These are phyloP conservation scores for Panicum virgatum DNA, from an alignment of 202 grass and related monocot species.

Conservation along the genomic window DNA sequence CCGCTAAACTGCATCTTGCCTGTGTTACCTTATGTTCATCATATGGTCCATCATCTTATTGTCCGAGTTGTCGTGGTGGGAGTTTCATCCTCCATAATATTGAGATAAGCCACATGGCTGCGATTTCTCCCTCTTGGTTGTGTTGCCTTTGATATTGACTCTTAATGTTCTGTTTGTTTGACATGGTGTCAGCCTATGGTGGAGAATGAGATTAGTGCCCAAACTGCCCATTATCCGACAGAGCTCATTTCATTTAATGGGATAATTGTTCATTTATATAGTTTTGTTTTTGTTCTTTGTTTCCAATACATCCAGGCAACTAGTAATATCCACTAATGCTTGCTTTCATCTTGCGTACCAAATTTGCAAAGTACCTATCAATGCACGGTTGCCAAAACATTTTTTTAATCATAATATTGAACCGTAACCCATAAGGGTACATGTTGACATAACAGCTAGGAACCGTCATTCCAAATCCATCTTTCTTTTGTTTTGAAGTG, in stretches of 20 bases:
- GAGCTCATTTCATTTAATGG: background rate
- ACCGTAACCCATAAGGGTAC: background rate
- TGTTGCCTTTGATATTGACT: background rate
- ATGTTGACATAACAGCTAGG: background rate
- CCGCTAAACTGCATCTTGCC: background rate
- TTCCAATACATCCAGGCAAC: background rate
- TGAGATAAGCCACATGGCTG: background rate
- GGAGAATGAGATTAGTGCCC: background rate
- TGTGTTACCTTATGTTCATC: background rate
- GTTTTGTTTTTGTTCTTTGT: background rate
- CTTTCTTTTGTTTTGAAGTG: background rate
- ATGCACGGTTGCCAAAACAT: background rate
- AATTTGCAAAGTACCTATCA: background rate
- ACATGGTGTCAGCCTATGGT: background rate
- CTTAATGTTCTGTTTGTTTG: background rate
- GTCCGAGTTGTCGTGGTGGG: background rate
- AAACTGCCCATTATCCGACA: background rate
- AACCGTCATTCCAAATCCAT: background rate
- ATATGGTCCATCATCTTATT: background rate
- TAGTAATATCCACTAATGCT: background rate
- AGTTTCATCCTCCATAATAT: slow-evolving; percentile 14
- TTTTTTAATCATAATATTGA: background rate
- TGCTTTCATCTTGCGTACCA: background rate
- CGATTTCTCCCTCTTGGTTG: background rate
- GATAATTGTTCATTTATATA: background rate